Evolutionary conservation across 2,329 filamentous ascomycete genomes (phyloP), one percentile per base, ranked within the genome.

Genomic region (Magnaporthiopsis poae): DNA sequence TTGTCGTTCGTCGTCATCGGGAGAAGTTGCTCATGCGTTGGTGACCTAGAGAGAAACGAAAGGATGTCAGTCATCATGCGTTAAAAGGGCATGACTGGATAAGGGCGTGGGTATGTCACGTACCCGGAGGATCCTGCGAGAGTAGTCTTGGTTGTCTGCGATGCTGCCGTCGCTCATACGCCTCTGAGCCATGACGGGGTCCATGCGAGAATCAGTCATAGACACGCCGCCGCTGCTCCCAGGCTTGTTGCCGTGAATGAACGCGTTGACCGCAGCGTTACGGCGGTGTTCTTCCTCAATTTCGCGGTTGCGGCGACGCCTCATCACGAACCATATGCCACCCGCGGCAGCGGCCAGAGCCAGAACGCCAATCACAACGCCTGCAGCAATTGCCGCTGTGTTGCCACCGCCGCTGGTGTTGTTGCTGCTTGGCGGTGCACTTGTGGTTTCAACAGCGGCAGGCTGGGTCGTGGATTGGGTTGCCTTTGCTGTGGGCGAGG

Each of bases 61-160:
- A 4, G 59, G 33, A 60, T 39, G 27, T 46, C 21, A n/a, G 3
- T 36, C 8, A 31, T 11, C 3, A 15, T 21, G 5, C 5, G 31
- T 15, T 35, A 12, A 61, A n/a, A n/a, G 0, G 9, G 7, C 61
- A 18, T 4, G 36, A 29, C 36, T 35, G 11, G 21, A 27, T 15
- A 12, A 21, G 5, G 12, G 29, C 62, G 21, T 36, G 3, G 5
- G 18, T 52, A n/a, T 27, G 59, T 18, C 15, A 80, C 86, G 71
- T 84, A 96, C 94, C 87, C 96, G 91, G 75, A 98, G 85, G 78
- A 98, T 97, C 80, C 91, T 90, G 80, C 94, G 88, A 69, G 94
- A 97, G 80, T 96, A 98, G 77, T 98, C 94, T 79, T 96, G 88
- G 79, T 97, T 96, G 77, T 98, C 94, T 65, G 93, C 94, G 77